Evolutionary conservation across 495 filamentous ascomycete species (phyloP), one percentile per base, ranked within the genome.

Genomic region (Diplogelasinospora grovesii): DNA sequence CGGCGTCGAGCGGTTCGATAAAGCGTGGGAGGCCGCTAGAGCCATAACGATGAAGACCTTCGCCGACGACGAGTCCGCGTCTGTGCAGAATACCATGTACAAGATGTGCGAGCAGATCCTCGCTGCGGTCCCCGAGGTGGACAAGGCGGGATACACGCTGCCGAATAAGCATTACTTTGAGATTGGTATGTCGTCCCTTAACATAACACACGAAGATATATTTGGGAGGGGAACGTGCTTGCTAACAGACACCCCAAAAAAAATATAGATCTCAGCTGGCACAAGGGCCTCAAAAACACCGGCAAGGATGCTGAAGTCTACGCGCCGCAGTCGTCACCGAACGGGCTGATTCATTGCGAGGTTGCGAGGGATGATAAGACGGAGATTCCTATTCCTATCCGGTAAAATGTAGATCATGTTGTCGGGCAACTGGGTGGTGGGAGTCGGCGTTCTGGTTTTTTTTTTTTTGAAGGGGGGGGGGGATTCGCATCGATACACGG

Each of bases 131-230:
- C 78, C 86, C 21, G 67, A 79, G 60, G 74, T 87, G 8, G 78
- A 85, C 28, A 67, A 75, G 9, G 85, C 89, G 25, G 77, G 82
- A 50, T 97, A 95, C 56, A 74, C 79, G 9, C 69, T 98, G 57
- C 92, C 92, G 15, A 98, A 98, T 68, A 96, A 95, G 69, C 92
- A 98, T 63, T 98, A 95, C 67, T 98, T 96, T 57, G 92, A 96
- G 63, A 83, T 96, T 67, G 83, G 89, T 95, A 71, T 68, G 82
- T 73, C 36, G 4, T 34, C 10, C 29, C 24, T 14, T 39, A n/a
- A n/a, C n/a, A n/a, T n/a, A n/a, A n/a, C n/a, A n/a, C n/a, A n/a
- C n/a, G n/a, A n/a, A n/a, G n/a, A n/a, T n/a, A n/a, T n/a, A n/a
- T n/a, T n/a, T n/a, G n/a, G n/a, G n/a, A n/a, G n/a, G n/a, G n/a